These are phyloP conservation scores for Paragyromitra xinjiangensis DNA, from an alignment of 495 filamentous ascomycete species.

Conservation along the genomic window DNA sequence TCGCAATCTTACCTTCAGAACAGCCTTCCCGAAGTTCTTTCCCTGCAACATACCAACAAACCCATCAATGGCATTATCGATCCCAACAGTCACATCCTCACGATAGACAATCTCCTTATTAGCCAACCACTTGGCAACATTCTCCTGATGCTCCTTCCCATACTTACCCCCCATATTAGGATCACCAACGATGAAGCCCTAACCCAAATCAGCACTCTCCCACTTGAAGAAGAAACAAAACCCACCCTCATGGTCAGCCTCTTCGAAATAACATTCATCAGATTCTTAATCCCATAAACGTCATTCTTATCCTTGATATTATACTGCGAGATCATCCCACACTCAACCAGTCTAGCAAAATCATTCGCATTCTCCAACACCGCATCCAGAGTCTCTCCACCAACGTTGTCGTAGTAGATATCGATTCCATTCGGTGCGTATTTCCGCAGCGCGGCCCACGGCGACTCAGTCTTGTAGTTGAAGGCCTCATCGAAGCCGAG, in stretches of 20 bases:
- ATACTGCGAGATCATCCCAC: conserved; percentile 77
- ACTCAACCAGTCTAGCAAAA: conserved; percentile 74
- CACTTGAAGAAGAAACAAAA: not conserved
- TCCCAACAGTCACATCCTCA: conserved; percentile 75
- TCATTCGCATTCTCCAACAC: conserved; percentile 73
- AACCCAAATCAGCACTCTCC: conserved; percentile 49
- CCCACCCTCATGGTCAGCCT: conserved; percentile 60
- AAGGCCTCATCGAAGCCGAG: conserved; percentile 66
- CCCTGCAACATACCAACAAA: conserved; percentile 87
- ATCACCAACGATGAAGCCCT: conserved; percentile 79
- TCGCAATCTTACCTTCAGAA: conserved; percentile 37
- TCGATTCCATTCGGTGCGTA: conserved; percentile 85
- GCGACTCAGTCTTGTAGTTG: conserved; percentile 75
- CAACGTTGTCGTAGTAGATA: conserved; percentile 96
- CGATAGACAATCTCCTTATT: conserved; percentile 82
- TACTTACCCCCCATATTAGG: conserved; percentile 75
- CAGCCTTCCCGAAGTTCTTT: conserved; percentile 90
- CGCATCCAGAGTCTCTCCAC: conserved; percentile 85
- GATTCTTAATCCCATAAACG: conserved; percentile 74
- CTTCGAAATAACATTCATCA: conserved; percentile 64
- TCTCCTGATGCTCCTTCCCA: conserved; percentile 78
- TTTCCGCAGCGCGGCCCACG: conserved; percentile 73
- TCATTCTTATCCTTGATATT: conserved; percentile 67
- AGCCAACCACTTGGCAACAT: conserved; percentile 81
- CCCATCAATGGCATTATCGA: conserved; percentile 82